phyloP scores from a whole-genome alignment of 192 early-diverging fungal species.

The Podila epigama region DNA sequence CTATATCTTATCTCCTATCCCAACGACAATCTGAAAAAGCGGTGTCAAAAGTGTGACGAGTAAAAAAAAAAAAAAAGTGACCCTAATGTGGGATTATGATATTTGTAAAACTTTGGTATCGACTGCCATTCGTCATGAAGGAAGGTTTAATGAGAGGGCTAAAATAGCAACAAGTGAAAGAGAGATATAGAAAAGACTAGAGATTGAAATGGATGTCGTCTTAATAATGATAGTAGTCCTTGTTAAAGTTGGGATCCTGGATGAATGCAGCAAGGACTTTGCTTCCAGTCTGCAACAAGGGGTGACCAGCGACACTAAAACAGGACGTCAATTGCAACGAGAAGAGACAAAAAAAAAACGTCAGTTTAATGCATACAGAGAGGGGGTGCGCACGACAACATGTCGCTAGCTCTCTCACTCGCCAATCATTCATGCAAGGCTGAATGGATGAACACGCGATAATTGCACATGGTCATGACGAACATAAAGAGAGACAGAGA shows the following conservation, averaged over 20 bases:
- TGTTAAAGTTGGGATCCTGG: conserved; percentile 89
- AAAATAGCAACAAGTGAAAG: neutral
- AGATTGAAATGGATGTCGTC: no score
- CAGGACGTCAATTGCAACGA: no score
- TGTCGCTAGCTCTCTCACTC: neutral
- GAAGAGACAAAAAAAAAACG: neutral
- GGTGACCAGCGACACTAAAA: conserved; percentile 88
- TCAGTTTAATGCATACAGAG: neutral
- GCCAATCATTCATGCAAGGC: neutral
- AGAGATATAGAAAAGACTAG: neutral
- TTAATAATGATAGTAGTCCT: conserved; percentile 76
- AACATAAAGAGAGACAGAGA: neutral
- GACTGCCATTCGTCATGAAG: neutral
- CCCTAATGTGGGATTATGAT: neutral
- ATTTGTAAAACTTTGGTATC: neutral
- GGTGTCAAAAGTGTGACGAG: neutral
- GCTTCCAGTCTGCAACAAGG: conserved; percentile 96
- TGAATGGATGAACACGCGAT: neutral
- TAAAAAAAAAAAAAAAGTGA: no score
- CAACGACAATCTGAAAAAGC: neutral
- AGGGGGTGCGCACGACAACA: neutral
- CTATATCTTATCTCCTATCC: neutral
- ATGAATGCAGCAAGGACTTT: conserved; percentile 93
- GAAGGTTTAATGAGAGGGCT: no score
- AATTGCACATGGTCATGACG: neutral